phyloP scores from a whole-genome alignment of 1,284 basidiomycete genomes.

The Ceratobasidium theobromae region DNA sequence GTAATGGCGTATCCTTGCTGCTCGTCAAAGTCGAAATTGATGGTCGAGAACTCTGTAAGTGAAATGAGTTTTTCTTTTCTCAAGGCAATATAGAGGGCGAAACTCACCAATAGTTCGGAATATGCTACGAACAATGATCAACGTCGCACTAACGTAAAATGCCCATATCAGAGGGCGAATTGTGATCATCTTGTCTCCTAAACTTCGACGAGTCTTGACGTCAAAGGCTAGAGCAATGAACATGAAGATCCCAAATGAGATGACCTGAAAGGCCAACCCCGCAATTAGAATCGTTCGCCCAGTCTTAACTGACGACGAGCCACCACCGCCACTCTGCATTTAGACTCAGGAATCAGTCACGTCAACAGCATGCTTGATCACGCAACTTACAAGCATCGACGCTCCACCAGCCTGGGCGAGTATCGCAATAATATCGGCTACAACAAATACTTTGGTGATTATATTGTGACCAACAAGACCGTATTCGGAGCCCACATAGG shows the following conservation, averaged over 20 bases:
- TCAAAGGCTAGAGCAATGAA: constrained; percentile 35
- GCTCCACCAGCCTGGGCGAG: constrained; percentile 34
- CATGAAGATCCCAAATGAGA: constrained; percentile 35
- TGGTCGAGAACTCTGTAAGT: constrained; percentile 35
- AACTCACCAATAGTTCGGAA: constrained; percentile 32
- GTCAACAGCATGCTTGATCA: neutral
- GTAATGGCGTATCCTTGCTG: constrained; percentile 35
- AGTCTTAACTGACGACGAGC: constrained; percentile 26
- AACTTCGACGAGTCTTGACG: constrained; percentile 24
- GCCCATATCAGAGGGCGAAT: constrained; percentile 30
- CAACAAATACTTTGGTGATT: constrained; percentile 36
- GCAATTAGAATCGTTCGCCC: constrained; percentile 34
- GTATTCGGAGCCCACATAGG: constrained; percentile 34
- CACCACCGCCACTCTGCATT: constrained; percentile 2
- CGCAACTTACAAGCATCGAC: constrained; percentile 29
- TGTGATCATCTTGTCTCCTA: constrained; percentile 8
- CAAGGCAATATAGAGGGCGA: neutral
- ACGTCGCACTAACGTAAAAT: constrained; percentile 31
- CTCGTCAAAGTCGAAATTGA: constrained; percentile 29
- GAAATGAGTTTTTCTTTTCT: neutral
- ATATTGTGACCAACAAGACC: constrained; percentile 30
- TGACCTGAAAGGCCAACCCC: constrained; percentile 34
- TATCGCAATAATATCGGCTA: constrained; percentile 31
- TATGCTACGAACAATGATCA: constrained; percentile 34
- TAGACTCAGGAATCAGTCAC: no score